These are phyloP conservation scores for Russula lepida DNA, from an alignment of 768 basidiomycete genomes.

Conservation along the genomic window DNA sequence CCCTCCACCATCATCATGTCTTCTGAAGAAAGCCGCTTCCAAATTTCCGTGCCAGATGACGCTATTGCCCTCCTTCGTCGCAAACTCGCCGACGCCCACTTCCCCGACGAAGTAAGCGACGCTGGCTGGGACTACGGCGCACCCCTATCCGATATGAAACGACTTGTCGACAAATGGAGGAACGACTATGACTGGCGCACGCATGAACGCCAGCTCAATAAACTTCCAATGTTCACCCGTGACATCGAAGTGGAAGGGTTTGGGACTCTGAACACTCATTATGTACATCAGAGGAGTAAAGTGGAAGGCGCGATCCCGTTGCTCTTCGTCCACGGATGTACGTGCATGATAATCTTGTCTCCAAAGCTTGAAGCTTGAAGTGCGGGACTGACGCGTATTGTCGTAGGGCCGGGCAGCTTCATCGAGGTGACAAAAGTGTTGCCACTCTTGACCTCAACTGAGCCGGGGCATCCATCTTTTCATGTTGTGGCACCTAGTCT, in stretches of 20 bases:
- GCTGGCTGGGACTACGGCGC: conserved; percentile 45
- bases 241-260: conserved; percentile 30
- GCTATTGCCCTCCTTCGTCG: conserved; percentile 33
- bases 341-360: conserved; percentile 5
- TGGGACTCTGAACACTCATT: conserved; percentile 29
- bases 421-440: conserved; percentile 48
- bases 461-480: conserved; percentile 43
- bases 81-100: conserved; percentile 40
- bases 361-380: neutral
- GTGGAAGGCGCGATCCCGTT: conserved; percentile 26
- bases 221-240: conserved; percentile 30
- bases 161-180: conserved; percentile 26
- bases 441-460: conserved; percentile 38
- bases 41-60: conserved; percentile 37
- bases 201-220: conserved; percentile 28
- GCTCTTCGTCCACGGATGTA: conserved; percentile 29
- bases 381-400: neutral
- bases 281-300: conserved; percentile 29
- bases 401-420: conserved; percentile 15
- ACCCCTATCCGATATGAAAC: conserved; percentile 23
- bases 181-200: conserved; percentile 27
- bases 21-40: conserved; percentile 40
- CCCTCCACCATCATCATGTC: neutral
- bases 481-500: conserved; percentile 55
- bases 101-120: conserved; percentile 53